Conservation (phyloP, 768 basidiomycete genomes). For the Multifurca ochricompacta region DNA sequence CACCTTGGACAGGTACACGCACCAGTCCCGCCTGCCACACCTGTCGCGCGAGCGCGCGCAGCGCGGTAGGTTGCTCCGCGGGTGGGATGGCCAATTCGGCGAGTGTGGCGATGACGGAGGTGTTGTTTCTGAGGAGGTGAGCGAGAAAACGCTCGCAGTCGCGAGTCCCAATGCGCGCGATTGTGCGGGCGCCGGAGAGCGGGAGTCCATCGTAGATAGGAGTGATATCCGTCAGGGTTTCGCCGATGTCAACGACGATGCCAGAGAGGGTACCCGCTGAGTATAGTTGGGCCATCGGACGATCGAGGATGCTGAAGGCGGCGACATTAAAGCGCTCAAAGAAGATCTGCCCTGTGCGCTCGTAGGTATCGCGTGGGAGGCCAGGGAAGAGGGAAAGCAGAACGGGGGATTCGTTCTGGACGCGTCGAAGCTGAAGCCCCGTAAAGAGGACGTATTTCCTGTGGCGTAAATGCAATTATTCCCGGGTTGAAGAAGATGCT, state of each 20-base stretch:
- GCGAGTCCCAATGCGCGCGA: conserved; percentile 55
- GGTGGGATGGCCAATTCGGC: conserved; percentile 39
- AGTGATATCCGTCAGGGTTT: conserved; percentile 66
- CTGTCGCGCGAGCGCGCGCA: conserved; percentile 58
- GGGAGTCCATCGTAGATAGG: conserved; percentile 71
- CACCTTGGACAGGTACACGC: conserved; percentile 66
- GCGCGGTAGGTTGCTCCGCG: conserved; percentile 30
- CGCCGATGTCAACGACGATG: conserved; percentile 75
- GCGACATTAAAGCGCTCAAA: conserved; percentile 92
- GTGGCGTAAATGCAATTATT: conserved; percentile 5
- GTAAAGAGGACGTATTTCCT: conserved; percentile 85
- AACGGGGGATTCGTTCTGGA: conserved; percentile 83
- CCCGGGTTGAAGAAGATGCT: not conserved
- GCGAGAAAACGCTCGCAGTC: conserved; percentile 76
- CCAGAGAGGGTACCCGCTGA: conserved; percentile 64
- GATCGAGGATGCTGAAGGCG: conserved; percentile 71
- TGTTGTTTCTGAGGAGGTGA: conserved; percentile 61
- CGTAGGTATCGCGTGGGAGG: conserved; percentile 58
- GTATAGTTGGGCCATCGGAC: conserved; percentile 79
- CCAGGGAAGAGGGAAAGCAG: conserved; percentile 62
- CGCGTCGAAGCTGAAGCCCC: conserved; percentile 65
- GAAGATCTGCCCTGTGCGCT: conserved; percentile 73
- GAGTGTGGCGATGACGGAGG: conserved; percentile 49
- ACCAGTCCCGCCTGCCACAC: conserved; percentile 60
- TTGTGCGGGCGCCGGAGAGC: conserved; percentile 43